Evolutionary conservation across 164 flowering plant genomes (phyloP), one percentile per base, ranked within the genome.

Genomic region (Tinospora cordifolia): DNA sequence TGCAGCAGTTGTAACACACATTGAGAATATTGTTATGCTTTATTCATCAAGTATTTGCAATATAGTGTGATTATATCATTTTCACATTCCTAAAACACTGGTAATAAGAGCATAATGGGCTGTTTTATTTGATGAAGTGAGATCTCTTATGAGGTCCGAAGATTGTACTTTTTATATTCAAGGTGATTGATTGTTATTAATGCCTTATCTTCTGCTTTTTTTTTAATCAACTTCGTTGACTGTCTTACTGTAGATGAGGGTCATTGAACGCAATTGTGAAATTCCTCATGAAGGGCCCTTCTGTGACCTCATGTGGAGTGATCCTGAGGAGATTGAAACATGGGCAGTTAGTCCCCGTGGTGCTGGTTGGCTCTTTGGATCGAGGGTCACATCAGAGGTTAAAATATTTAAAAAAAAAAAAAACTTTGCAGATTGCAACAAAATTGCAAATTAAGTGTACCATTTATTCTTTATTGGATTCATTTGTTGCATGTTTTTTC

Each of bases 281-380:
- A 95, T 95, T 71, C 99, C 99, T 47, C 99, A 95, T 71, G 99
- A 95, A 81, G 98, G 99, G 49, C 99, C 99, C 3, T 95, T 95
- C 72, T 95, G 99, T 81, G 99, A 95, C 81, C 95, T 95, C 14
- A 95, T 95, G 99, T 95, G 99, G 99, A 94, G 98, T 85, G 98
- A 94, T 74, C 98, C 98, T 71, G 98, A 94, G 81, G 97, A 92
- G 75, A 94, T 94, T 79, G 97, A 94, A 81, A 92, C 97, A 72
- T 94, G 98, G 98, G 96, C 97, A 62, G 98, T 94, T 44, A 95
- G 99, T 85, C 99, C 98, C n/a, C 89, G 99, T 0, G 99, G 98
- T 74, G 99, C 99, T 65, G 99, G 99, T 65, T 95, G 99, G 99
- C 98, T 95, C 66, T 95, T 95, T 79, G 99, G 99, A 64, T 90